Base-by-base conservation (phyloP, 169 alveolate genomes). In the Perkinsus olseni region DNA sequence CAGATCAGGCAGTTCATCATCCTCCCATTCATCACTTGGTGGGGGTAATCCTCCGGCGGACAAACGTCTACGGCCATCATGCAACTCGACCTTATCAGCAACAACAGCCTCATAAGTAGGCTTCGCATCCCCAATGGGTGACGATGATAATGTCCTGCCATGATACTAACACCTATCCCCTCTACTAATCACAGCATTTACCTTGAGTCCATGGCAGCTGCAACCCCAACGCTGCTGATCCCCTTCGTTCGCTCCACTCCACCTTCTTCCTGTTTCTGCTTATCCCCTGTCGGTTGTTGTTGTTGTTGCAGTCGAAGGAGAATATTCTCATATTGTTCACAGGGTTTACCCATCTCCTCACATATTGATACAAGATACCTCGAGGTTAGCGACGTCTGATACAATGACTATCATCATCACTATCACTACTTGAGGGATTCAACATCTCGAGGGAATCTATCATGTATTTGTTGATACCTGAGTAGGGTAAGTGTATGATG, bases 391-490 rank as follows among this genome's bases (percentile, higher is more conserved):
- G 20, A 31, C 0, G 13, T 0, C n/a, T 8, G 45, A 28, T 13
- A 3, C 36, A 1, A 45, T 38, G 8, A 92, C 38, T 31, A 38
- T n/a, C 38, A 38, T 4, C 0, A 38, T 36, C 10, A 92, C 21
- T 4, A 74, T 45, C 13, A 38, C 82, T 38, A 92, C 91, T 38
- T 28, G 20, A 38, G 40, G 38, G 82, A 92, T 95, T 95, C 92
- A 92, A 92, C n/a, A 94, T 92, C 92, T 92, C 62, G 39, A 94
- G 92, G 91, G 93, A 62, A 38, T 92, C 45, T 4, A 95, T 74
- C 8, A 95, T 91, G 95, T 98, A 97, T 91, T 98, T 98, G 93
- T 96, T 96, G 93, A 97, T 97, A 91, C 97, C 98, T 48, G 98
- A 98, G 74, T 97, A 96, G 74, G 97, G 96, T 38, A 92, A 91